Conservation (phyloP, 2,329 filamentous ascomycete species). For the Talaromyces sp. region DNA sequence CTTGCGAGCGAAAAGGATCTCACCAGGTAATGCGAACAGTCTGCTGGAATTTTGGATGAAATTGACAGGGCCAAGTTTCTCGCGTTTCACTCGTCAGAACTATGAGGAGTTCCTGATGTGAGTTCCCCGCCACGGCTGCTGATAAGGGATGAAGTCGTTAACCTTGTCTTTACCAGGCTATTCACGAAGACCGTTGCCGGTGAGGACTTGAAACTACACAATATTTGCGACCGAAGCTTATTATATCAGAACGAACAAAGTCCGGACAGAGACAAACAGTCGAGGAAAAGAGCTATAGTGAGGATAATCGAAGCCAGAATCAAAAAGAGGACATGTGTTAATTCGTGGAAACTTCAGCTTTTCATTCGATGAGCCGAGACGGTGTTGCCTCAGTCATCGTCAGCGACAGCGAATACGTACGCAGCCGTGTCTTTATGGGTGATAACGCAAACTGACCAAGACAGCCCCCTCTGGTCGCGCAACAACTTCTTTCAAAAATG, state of each 20-base stretch:
- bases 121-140: background rate
- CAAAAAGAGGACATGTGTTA: background rate
- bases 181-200: conserved; percentile 77
- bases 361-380: conserved; percentile 68
- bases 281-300: conserved; percentile 45
- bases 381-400: conserved; percentile 74
- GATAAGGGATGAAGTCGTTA: background rate
- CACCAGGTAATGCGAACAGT: conserved; percentile 29
- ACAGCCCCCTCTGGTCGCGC: conserved; percentile 47
- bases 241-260: conserved; percentile 60
- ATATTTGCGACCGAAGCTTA: background rate
- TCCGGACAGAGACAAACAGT: conserved; percentile 81
- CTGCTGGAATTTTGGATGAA: background rate
- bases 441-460: background rate
- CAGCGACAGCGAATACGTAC: conserved; percentile 63
- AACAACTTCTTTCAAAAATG: conserved; percentile 74
- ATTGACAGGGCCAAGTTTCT: conserved; percentile 50
- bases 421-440: background rate
- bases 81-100: conserved; percentile 71
- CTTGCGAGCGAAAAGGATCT: conserved; percentile 73
- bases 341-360: conserved; percentile 39
- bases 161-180: conserved; percentile 34
- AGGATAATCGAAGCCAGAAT: background rate
- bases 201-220: background rate
- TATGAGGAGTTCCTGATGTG: conserved; percentile 33